Conservation (phyloP, 78 protist species). For the Pigoraptor vietnamica region DNA sequence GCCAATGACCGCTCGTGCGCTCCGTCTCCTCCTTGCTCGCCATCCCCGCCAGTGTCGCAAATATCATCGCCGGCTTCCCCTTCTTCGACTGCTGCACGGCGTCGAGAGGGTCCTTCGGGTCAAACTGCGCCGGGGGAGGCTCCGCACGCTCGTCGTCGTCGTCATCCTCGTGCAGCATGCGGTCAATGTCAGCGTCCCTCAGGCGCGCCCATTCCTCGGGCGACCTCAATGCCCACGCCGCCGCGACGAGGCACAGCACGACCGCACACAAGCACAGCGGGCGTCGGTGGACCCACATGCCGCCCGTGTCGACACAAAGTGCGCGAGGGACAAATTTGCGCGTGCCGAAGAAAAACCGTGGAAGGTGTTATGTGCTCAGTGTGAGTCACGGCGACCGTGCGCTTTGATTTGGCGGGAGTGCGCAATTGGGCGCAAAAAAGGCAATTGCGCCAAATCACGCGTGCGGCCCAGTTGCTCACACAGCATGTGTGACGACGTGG, state of each 20-base stretch:
- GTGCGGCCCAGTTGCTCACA: too few species aligned
- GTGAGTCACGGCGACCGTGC: too few species aligned
- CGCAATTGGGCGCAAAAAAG: too few species aligned
- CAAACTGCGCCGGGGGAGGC: not conserved
- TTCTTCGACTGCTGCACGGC: not conserved
- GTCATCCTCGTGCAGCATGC: not conserved
- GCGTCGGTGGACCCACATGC: too few species aligned
- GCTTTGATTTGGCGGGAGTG: too few species aligned
- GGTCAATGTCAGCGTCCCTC: not conserved
- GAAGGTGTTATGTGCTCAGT: too few species aligned
- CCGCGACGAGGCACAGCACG: not conserved
- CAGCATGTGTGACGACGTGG: too few species aligned
- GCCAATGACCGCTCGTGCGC: not conserved
- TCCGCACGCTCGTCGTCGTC: not conserved
- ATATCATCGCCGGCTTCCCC: not conserved
- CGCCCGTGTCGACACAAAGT: too few species aligned
- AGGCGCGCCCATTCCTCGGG: not conserved
- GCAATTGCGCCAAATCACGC: too few species aligned
- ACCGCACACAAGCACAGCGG: not conserved
- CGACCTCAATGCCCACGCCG: not conserved
- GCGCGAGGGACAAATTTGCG: too few species aligned
- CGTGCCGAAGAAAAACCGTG: too few species aligned
- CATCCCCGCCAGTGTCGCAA: not conserved
- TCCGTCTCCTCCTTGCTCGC: not conserved
- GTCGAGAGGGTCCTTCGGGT: not conserved